phyloP scores from a whole-genome alignment of 1,284 basidiomycete species.

The Rhodotorula sp. region DNA sequence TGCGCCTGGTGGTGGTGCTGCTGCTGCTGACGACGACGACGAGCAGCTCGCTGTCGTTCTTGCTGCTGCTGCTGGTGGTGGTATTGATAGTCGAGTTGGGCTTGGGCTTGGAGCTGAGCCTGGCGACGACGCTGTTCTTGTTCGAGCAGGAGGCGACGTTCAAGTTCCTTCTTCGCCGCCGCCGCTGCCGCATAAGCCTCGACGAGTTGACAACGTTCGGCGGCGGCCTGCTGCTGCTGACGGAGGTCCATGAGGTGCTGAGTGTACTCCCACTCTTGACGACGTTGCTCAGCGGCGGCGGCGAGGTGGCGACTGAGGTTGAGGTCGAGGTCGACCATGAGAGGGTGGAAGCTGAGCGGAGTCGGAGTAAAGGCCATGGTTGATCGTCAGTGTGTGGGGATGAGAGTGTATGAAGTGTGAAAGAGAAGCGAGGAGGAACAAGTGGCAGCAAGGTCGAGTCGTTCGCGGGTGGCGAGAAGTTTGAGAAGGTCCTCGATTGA shows the following conservation, averaged over 20 bases:
- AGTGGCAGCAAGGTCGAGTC: background rate
- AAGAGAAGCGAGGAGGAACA: background rate
- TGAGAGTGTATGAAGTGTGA: background rate
- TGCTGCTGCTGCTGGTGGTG: background rate
- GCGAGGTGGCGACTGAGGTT: background rate
- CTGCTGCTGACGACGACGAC: background rate
- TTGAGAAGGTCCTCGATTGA: background rate
- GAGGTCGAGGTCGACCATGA: background rate
- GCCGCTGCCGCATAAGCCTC: no score
- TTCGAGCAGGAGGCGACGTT: background rate
- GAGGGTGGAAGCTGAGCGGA: background rate
- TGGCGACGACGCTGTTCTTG: background rate
- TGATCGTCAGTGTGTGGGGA: no score
- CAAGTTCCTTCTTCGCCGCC: no score
- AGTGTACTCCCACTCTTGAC: no score
- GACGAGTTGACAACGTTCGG: no score
- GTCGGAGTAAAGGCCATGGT: background rate
- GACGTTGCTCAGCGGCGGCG: no score
- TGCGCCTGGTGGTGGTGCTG: background rate
- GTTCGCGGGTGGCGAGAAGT: background rate
- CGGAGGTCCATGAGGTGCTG: no score
- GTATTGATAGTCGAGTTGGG: background rate
- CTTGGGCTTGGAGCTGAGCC: background rate
- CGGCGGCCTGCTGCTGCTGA: no score
- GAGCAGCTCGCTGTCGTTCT: constrained; percentile 2